Conservation (phyloP, 805 yeast genomes). For the Metschnikowia kofuensis region DNA sequence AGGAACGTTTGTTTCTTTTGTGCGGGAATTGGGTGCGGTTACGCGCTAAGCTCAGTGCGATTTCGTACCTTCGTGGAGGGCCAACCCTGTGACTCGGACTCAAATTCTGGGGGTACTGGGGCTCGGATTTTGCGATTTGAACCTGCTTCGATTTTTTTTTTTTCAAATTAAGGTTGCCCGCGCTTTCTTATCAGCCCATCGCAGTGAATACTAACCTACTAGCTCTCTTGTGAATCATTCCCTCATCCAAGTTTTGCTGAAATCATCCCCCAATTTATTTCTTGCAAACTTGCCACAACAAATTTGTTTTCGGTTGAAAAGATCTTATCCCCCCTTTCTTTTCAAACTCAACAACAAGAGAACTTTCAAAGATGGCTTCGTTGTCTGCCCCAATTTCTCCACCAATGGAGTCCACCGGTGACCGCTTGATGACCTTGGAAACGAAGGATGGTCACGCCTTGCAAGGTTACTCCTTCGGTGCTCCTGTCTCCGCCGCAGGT, state of each 20-base stretch:
- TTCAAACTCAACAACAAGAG: conserved; percentile 4
- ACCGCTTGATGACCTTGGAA: conserved; percentile 82
- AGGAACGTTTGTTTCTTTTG: too few relatives aligned
- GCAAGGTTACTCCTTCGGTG: conserved; percentile 97
- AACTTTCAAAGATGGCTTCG: conserved; percentile 26
- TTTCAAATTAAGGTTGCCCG: background rate
- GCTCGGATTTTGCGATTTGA: background rate
- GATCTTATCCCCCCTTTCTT: conserved; percentile 1
- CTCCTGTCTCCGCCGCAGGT: conserved; percentile 84
- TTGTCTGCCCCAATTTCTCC: conserved; percentile 86
- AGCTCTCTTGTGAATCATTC: conserved; percentile 9
- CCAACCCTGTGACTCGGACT: background rate
- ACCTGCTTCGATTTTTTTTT: background rate
- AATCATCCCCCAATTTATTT: conserved; percentile 7
- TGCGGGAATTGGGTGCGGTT: background rate
- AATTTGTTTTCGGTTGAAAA: background rate
- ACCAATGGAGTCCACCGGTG: conserved; percentile 80
- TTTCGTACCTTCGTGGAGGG: background rate
- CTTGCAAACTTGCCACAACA: conserved; percentile 9
- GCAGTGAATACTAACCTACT: conserved; percentile 7
- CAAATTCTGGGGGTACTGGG: background rate
- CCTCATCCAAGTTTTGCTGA: conserved; percentile 9
- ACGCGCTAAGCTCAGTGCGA: too few relatives aligned
- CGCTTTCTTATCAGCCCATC: background rate
- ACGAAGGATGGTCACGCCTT: conserved; percentile 80